Evolutionary conservation across 2,329 filamentous ascomycete genomes (phyloP), one percentile per base, ranked within the genome.

Genomic region (Diatrype stigma): DNA sequence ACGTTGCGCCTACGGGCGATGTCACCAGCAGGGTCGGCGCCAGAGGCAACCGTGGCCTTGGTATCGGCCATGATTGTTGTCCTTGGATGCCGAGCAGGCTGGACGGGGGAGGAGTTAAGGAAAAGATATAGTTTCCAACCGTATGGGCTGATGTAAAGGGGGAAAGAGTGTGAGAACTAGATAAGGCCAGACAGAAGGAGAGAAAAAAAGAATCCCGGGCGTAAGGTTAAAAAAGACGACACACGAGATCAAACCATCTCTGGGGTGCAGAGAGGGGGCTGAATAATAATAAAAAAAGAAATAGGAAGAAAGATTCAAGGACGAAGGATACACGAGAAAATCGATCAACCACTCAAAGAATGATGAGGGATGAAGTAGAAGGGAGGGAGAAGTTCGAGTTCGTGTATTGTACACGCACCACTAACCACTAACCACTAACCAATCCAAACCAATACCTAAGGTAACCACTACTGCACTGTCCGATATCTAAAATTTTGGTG

Each of bases 21-120:
- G 61, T 84, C 78, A 62, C 73, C 74, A 51, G 77, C 67, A 10
- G 63, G 62, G 61, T 85, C 81, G 63, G 79, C 77, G 70, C 83
- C 83, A 37, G 83, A 82, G 68, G 78, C 81, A 68, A 78, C 71
- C 63, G 75, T 72, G 65, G 77, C 74, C 69, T 75, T 78, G 51
- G 77, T 74, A 64, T 74, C 72, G 62, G 79, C 77, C 80, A 84
- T 84, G 63, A 49, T 62, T 46, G 51, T 14, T 35, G 21, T 32
- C 12, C 53, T 49, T 35, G 47, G 52, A 47, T 53, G 49, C 19
- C 22, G 46, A 46, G 30, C 26, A 23, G 40, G 5, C 19, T 12
- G 19, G 37, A 21, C 11, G 17, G 2, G 3, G 19, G 19, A 21
- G 19, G 19, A 30, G n/a, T 30, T 30, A 10, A 6, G 26, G 26